phyloP scores from a whole-genome alignment of 1,284 basidiomycete genomes.

The Ganoderma multipileum region DNA sequence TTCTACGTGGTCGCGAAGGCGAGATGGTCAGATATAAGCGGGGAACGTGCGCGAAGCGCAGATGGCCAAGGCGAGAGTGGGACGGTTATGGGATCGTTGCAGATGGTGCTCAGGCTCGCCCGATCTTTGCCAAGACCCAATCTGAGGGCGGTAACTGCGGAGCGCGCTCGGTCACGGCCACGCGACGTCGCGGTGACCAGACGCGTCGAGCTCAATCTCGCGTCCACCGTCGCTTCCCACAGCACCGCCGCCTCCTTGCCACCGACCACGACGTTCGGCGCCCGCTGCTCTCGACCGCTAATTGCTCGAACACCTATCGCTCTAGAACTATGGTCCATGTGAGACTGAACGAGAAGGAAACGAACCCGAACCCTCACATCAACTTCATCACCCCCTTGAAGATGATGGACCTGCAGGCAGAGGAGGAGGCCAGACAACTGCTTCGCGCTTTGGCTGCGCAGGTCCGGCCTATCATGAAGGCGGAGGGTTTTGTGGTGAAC shows the following conservation, averaged over 20 bases:
- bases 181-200: slow-evolving; percentile 6
- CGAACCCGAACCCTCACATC: slow-evolving; percentile 76
- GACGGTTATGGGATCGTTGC: slow-evolving; percentile 5
- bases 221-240: slow-evolving; percentile 1
- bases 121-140: slow-evolving; percentile 15
- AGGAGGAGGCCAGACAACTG: slow-evolving; percentile 69
- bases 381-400: slow-evolving; percentile 78
- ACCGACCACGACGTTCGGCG: slow-evolving; percentile 1
- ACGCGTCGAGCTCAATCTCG: slow-evolving; percentile 13
- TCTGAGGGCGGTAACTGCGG: slow-evolving; percentile 8
- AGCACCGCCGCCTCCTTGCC: slow-evolving; percentile 1
- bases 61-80: slow-evolving; percentile 14
- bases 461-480: slow-evolving; percentile 81
- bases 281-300: neutral
- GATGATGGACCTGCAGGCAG: slow-evolving; percentile 44
- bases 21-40: slow-evolving; percentile 8
- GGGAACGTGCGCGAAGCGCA: slow-evolving; percentile 13
- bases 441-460: slow-evolving; percentile 81
- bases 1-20: neutral
- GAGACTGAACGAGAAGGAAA: slow-evolving; percentile 70
- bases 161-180: slow-evolving; percentile 9
- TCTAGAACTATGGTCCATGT: slow-evolving; percentile 66
- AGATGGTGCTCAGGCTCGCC: slow-evolving; percentile 1
- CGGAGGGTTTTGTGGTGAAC: slow-evolving; percentile 76
- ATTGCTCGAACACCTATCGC: neutral